These are phyloP conservation scores for Trichoderma aggressivum DNA, from an alignment of 2,329 filamentous ascomycete genomes.

Conservation along the genomic window DNA sequence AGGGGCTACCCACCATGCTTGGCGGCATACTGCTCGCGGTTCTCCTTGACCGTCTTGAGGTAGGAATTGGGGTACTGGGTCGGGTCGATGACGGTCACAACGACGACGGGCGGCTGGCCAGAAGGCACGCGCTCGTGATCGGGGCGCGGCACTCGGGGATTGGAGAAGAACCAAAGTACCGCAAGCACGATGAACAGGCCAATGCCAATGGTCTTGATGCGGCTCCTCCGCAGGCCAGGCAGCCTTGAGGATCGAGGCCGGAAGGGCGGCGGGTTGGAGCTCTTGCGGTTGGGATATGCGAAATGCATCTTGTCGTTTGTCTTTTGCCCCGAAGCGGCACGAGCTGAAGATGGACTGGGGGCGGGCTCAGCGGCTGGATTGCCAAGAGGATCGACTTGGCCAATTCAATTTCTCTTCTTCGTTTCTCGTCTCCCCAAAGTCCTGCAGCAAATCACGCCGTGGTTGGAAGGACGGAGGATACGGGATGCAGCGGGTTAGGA, in stretches of 20 bases:
- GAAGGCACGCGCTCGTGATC: conserved; percentile 41
- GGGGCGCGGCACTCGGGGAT: conserved; percentile 28
- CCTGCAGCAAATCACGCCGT: background rate
- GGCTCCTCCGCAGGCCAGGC: conserved; percentile 56
- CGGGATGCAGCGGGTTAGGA: background rate
- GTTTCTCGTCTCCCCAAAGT: background rate
- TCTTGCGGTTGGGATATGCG: conserved; percentile 82
- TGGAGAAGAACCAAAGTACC: conserved; percentile 59
- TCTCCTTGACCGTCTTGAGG: conserved; percentile 71
- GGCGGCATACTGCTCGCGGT: conserved; percentile 78
- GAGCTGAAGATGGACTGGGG: background rate
- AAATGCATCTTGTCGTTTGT: conserved; percentile 67
- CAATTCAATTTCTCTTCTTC: background rate
- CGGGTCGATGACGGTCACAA: conserved; percentile 82
- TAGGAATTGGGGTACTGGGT: conserved; percentile 62
- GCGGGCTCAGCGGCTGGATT: background rate
- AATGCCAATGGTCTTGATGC: conserved; percentile 58
- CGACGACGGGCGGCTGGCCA: conserved; percentile 63
- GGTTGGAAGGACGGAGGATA: background rate
- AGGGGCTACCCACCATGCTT: conserved; percentile 66
- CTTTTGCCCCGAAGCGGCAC: background rate
- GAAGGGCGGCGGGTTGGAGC: conserved; percentile 72
- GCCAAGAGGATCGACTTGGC: background rate
- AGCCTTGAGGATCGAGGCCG: conserved; percentile 55
- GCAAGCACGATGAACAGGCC: conserved; percentile 52